Conservation (phyloP, 352 stramenopile genomes). For the Pythium coloratum region DNA sequence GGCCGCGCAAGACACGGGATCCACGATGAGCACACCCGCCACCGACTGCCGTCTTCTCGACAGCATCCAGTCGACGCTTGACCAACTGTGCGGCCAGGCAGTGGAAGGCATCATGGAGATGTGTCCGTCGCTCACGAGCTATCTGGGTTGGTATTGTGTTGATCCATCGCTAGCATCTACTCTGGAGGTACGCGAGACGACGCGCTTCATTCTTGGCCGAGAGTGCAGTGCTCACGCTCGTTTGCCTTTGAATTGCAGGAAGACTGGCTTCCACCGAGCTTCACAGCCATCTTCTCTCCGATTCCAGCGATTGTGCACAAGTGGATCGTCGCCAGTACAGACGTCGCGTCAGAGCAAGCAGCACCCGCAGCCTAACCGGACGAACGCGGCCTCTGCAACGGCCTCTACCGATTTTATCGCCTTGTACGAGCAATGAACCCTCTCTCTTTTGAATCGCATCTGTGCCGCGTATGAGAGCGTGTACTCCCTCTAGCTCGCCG, state of each 20-base stretch:
- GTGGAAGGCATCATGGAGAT: slow-evolving; percentile 11
- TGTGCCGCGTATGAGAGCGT: too few species aligned
- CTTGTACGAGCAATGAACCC: not conserved
- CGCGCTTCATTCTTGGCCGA: not conserved
- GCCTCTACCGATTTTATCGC: too few species aligned
- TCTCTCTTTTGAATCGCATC: too few species aligned
- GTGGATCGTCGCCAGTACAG: not conserved
- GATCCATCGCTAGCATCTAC: not conserved
- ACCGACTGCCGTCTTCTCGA: not conserved
- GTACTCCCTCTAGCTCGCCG: too few species aligned
- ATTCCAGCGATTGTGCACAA: not conserved
- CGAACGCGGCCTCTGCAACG: too few species aligned
- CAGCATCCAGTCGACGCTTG: not conserved
- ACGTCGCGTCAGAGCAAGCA: not conserved
- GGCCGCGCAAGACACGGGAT: not conserved
- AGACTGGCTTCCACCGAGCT: slow-evolving; percentile 9
- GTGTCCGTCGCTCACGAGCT: slow-evolving; percentile 12
- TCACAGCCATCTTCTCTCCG: slow-evolving; percentile 6
- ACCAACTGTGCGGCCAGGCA: slow-evolving; percentile 8
- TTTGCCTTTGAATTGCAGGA: not conserved
- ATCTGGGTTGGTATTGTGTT: slow-evolving; percentile 3
- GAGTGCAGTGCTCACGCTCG: not conserved
- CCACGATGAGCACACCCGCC: not conserved
- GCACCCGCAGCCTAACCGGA: slow-evolving; percentile 3
- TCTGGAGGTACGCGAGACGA: not conserved